Evolutionary conservation across 208 protist species (phyloP).

Genomic region (Wallacemonas sp.): DNA sequence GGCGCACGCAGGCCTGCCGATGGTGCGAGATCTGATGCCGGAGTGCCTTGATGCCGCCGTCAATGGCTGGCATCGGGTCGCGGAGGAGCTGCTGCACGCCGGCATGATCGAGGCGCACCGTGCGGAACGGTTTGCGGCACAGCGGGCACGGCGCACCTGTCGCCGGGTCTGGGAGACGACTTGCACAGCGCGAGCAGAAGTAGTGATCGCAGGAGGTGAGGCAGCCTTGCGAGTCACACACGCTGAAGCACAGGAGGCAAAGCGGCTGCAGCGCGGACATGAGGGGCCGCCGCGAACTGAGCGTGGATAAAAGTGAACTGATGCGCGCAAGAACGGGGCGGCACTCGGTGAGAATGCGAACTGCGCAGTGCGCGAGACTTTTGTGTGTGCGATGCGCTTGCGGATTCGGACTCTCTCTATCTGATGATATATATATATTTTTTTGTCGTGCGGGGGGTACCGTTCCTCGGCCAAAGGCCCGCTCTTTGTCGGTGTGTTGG

Average conservation of each 20-base stretch:
- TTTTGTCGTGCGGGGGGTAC: too few relatives aligned
- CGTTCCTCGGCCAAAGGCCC: too few relatives aligned
- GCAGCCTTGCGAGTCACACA: slow-evolving; percentile 64
- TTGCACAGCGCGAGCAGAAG: slow-evolving; percentile 73
- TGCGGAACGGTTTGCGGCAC: slow-evolving; percentile 60
- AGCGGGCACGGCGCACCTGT: slow-evolving; percentile 54
- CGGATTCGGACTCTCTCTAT: too few relatives aligned
- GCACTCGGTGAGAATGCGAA: too few relatives aligned
- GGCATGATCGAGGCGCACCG: slow-evolving; percentile 34
- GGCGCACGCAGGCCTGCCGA: slow-evolving; percentile 51
- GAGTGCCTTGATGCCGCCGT: slow-evolving; percentile 33
- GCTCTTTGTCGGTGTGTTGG: not conserved
- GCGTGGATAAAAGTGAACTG: too few relatives aligned
- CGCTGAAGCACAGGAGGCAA: slow-evolving; percentile 80
- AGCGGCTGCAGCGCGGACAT: slow-evolving; percentile 48
- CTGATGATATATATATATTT: too few relatives aligned
- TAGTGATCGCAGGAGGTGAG: slow-evolving; percentile 89
- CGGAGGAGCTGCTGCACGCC: slow-evolving; percentile 50
- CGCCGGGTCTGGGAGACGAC: slow-evolving; percentile 37
- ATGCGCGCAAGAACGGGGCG: not conserved
- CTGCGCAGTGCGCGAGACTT: too few relatives aligned
- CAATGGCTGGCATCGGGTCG: slow-evolving; percentile 38
- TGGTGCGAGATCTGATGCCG: slow-evolving; percentile 65
- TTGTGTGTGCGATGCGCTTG: too few relatives aligned
- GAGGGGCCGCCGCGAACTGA: too few relatives aligned